These are phyloP conservation scores for Flaveria brownii DNA, from an alignment of 129 eudicot species.

Conservation along the genomic window DNA sequence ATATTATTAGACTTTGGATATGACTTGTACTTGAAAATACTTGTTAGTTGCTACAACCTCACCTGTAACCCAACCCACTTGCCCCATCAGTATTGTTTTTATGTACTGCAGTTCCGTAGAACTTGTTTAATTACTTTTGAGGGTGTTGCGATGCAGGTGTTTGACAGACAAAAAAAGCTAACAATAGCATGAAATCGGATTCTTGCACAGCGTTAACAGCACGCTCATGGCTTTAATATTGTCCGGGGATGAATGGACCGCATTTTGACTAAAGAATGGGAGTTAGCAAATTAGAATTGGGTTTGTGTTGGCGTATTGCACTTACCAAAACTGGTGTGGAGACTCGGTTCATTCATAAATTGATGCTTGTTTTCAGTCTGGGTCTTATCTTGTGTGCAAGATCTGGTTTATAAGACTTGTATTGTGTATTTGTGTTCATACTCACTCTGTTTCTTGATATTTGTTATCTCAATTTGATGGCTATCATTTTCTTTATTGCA, in stretches of 20 bases:
- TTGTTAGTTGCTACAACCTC: neutral
- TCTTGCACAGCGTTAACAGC: neutral
- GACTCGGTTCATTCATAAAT: conserved; percentile 28
- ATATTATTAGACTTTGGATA: neutral
- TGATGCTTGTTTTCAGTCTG: conserved; percentile 19
- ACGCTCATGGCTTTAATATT: neutral
- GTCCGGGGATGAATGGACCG: conserved; percentile 27
- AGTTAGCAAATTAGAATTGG: conserved; percentile 15
- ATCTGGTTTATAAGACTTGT: neutral
- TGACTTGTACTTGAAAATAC: neutral
- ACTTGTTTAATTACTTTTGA: conserved; percentile 22
- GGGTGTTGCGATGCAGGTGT: conserved; percentile 55
- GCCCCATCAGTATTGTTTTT: neutral
- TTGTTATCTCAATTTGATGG: neutral
- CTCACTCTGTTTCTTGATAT: neutral
- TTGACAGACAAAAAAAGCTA: conserved; percentile 38
- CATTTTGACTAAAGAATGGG: conserved; percentile 18
- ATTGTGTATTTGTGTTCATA: neutral
- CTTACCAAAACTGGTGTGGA: conserved; percentile 18
- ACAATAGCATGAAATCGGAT: conserved; percentile 16
- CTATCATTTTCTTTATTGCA: neutral
- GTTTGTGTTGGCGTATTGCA: conserved; percentile 14
- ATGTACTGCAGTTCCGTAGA: conserved; percentile 14
- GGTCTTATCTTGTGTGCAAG: conserved; percentile 13
- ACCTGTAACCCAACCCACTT: neutral